phyloP scores from a whole-genome alignment of 352 stramenopile genomes.

The Phytophthora capsici region DNA sequence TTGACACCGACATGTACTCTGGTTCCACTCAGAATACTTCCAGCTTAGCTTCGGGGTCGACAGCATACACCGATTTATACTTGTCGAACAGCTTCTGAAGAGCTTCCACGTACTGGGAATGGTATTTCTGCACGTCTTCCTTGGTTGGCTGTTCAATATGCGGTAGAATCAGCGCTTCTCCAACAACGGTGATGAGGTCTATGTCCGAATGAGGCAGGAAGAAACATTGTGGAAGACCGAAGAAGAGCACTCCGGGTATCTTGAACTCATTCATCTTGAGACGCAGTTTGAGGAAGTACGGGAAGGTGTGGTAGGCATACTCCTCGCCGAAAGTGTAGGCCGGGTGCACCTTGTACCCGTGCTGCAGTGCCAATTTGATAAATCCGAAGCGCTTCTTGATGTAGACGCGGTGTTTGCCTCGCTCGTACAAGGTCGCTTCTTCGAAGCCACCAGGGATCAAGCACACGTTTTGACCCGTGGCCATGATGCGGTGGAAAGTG shows the following conservation, averaged over 20 bases:
- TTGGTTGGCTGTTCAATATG: conserved; percentile 84
- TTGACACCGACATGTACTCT: too few relatives aligned
- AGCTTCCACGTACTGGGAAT: conserved; percentile 84
- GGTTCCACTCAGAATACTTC: conserved; percentile 55
- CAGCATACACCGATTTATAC: conserved; percentile 82
- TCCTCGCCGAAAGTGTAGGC: conserved; percentile 94
- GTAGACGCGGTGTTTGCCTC: conserved; percentile 87
- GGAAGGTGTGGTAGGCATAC: conserved; percentile 82
- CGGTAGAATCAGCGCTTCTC: conserved; percentile 83
- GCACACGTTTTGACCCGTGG: conserved; percentile 57
- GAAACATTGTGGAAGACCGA: conserved; percentile 74
- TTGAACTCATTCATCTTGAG: conserved; percentile 86
- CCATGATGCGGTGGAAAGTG: conserved; percentile 56
- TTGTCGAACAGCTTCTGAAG: conserved; percentile 87
- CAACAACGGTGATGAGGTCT: conserved; percentile 89
- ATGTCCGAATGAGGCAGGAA: conserved; percentile 79
- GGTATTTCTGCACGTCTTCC: conserved; percentile 90
- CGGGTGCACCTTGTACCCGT: conserved; percentile 89
- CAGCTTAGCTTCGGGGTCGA: conserved; percentile 53
- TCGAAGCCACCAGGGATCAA: conserved; percentile 94
- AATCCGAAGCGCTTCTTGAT: conserved; percentile 92
- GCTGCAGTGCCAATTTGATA: conserved; percentile 91
- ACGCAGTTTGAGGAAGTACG: conserved; percentile 71
- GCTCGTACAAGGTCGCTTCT: conserved; percentile 89
- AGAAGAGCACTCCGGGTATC: conserved; percentile 81